A percentile compares a stretch with the other conserved stretches of the same genome.
These are phyloP conservation scores for Paecilomyces formosus DNA, from an alignment of 2,329 filamentous ascomycete species.

Conservation along the genomic window DNA sequence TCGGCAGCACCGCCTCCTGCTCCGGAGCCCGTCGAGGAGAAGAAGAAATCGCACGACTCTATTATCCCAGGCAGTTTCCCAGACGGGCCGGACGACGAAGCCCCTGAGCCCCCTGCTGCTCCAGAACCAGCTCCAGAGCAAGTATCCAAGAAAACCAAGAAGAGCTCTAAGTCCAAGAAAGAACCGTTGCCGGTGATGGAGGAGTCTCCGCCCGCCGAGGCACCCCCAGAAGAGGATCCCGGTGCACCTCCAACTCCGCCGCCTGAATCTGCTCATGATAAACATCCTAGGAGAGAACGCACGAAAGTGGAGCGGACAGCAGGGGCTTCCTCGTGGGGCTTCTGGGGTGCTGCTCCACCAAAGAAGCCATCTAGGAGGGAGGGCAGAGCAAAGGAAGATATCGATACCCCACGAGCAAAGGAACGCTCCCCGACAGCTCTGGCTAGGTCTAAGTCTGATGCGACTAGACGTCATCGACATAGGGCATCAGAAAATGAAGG, in stretches of 20 bases:
- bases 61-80: conserved; percentile 53
- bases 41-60: conserved; percentile 31
- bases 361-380: conserved; percentile 47
- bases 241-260: conserved; percentile 42
- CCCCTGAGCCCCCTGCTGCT: conserved; percentile 5
- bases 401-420: conserved; percentile 22
- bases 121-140: conserved; percentile 5
- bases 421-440: conserved; percentile 38
- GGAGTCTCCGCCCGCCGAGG: neutral
- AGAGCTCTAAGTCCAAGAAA: conserved; percentile 31
- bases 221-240: conserved; percentile 12
- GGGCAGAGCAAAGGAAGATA: conserved; percentile 28
- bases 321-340: conserved; percentile 62
- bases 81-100: conserved; percentile 41
- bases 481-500: conserved; percentile 48
- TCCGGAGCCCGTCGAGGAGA: conserved; percentile 21
- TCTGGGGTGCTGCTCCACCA: conserved; percentile 54
- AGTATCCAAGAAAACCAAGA: conserved; percentile 6
- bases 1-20: conserved; percentile 5
- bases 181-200: conserved; percentile 5
- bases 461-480: conserved; percentile 51
- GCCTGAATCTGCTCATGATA: conserved; percentile 50
- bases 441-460: conserved; percentile 50
- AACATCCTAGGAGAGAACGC: conserved; percentile 64
- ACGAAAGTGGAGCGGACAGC: conserved; percentile 66